These are phyloP conservation scores for Diplogelasinospora grovesii DNA, from an alignment of 495 filamentous ascomycete species.

Conservation along the genomic window DNA sequence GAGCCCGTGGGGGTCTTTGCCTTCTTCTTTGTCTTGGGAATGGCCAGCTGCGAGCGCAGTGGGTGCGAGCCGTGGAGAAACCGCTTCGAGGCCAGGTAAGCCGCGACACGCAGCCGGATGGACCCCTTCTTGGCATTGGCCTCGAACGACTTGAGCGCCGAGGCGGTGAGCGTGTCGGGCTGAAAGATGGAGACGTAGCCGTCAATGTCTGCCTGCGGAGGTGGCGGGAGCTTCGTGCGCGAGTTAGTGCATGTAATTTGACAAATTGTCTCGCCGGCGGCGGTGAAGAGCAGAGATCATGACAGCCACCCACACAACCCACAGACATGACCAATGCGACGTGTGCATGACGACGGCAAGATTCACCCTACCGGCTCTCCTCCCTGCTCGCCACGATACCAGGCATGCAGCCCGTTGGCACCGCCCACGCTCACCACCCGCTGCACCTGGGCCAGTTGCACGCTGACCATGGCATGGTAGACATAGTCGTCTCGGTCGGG, in stretches of 20 bases:
- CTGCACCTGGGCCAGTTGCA: slow-evolving; percentile 48
- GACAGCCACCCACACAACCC: too few relatives aligned
- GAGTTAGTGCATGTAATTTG: too few relatives aligned
- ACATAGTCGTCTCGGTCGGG: slow-evolving; percentile 43
- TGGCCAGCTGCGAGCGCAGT: neutral
- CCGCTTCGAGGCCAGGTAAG: slow-evolving; percentile 41
- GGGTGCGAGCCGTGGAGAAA: slow-evolving; percentile 26
- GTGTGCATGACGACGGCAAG: slow-evolving; percentile 1
- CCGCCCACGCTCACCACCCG: slow-evolving; percentile 38
- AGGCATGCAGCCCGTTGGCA: slow-evolving; percentile 34
- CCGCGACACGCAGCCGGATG: slow-evolving; percentile 40
- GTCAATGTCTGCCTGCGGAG: slow-evolving; percentile 41
- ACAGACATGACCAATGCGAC: too few relatives aligned
- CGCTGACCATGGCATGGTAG: slow-evolving; percentile 50
- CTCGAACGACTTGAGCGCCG: slow-evolving; percentile 45
- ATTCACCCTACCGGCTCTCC: slow-evolving; percentile 18
- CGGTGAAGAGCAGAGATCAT: too few relatives aligned
- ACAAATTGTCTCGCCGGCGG: too few relatives aligned
- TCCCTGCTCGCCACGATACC: slow-evolving; percentile 34
- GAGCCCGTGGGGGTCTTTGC: too few relatives aligned
- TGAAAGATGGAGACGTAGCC: slow-evolving; percentile 55
- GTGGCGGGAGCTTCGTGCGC: slow-evolving; percentile 38
- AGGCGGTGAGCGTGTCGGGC: slow-evolving; percentile 39
- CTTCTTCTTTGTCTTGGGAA: slow-evolving; percentile 9
- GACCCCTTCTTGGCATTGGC: slow-evolving; percentile 54